These are phyloP conservation scores for Colletotrichum tabaci DNA, from an alignment of 2,329 filamentous ascomycete genomes.

Conservation along the genomic window DNA sequence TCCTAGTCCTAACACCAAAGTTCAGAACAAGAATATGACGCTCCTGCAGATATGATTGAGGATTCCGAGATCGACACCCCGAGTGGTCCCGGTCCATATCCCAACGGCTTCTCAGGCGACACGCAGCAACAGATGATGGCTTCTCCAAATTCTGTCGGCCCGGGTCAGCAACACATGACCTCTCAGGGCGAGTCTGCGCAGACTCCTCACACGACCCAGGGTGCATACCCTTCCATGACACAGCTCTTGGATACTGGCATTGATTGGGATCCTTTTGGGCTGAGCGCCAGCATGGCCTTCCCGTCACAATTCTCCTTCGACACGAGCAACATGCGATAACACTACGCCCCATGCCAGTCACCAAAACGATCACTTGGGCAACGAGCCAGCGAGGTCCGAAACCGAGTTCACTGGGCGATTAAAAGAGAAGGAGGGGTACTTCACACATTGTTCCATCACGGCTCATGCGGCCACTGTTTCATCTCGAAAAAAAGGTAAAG, in stretches of 20 bases:
- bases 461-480: slow-evolving; percentile 15
- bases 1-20: slow-evolving; percentile 77
- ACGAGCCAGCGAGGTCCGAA: not conserved
- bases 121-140: slow-evolving; percentile 59
- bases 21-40: slow-evolving; percentile 97
- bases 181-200: slow-evolving; percentile 54
- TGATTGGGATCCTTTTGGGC: slow-evolving; percentile 93
- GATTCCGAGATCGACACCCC: slow-evolving; percentile 81
- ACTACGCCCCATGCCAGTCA: slow-evolving; percentile 6
- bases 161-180: slow-evolving; percentile 52
- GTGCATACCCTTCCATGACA: slow-evolving; percentile 74
- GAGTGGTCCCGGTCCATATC: slow-evolving; percentile 75
- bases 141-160: slow-evolving; percentile 55
- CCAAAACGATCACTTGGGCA: not conserved
- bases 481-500: not conserved
- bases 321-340: slow-evolving; percentile 67
- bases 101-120: slow-evolving; percentile 66
- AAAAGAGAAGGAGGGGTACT: slow-evolving; percentile 6
- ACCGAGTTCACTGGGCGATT: not conserved
- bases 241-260: slow-evolving; percentile 83
- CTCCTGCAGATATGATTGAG: slow-evolving; percentile 89
- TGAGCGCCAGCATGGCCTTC: slow-evolving; percentile 96
- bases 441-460: slow-evolving; percentile 20
- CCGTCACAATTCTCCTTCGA: slow-evolving; percentile 86
- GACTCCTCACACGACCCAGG: slow-evolving; percentile 48